phyloP scores from a whole-genome alignment of 495 filamentous ascomycete species.

The Neurospora sp. region DNA sequence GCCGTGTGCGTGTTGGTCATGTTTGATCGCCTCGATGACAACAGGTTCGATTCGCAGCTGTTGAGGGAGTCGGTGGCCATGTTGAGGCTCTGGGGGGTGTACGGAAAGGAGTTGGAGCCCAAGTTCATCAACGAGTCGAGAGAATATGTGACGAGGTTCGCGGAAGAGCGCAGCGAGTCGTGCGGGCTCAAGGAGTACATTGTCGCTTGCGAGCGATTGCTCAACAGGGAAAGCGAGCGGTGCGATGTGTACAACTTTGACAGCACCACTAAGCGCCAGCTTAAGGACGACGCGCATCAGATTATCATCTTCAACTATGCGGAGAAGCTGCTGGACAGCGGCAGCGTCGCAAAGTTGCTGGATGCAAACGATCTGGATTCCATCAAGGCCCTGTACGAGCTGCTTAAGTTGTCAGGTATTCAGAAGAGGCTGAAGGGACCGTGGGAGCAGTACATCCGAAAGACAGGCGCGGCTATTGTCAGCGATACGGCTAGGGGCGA shows the following conservation, averaged over 20 bases:
- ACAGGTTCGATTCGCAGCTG: constrained; percentile 40
- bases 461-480: constrained; percentile 67
- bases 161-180: constrained; percentile 45
- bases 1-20: constrained; percentile 70
- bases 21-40: constrained; percentile 51
- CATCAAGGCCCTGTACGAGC: constrained; percentile 63
- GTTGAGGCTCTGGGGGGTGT: constrained; percentile 71
- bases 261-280: constrained; percentile 63
- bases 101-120: constrained; percentile 69
- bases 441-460: constrained; percentile 69
- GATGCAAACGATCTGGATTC: constrained; percentile 52
- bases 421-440: constrained; percentile 54
- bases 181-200: constrained; percentile 61
- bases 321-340: constrained; percentile 47
- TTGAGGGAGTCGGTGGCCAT: constrained; percentile 66
- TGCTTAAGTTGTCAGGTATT: constrained; percentile 57
- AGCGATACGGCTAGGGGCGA: constrained; percentile 65
- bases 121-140: constrained; percentile 56
- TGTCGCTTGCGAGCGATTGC: constrained; percentile 49
- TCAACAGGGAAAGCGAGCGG: constrained; percentile 57
- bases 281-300: constrained; percentile 60
- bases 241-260: constrained; percentile 75
- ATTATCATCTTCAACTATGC: constrained; percentile 54
- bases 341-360: constrained; percentile 58
- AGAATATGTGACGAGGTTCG: constrained; percentile 54